Percentiles rank a stretch among this genome's conserved stretches.
phyloP scores from a whole-genome alignment of 2,329 filamentous ascomycete genomes.

The Xylariaceae sp. region DNA sequence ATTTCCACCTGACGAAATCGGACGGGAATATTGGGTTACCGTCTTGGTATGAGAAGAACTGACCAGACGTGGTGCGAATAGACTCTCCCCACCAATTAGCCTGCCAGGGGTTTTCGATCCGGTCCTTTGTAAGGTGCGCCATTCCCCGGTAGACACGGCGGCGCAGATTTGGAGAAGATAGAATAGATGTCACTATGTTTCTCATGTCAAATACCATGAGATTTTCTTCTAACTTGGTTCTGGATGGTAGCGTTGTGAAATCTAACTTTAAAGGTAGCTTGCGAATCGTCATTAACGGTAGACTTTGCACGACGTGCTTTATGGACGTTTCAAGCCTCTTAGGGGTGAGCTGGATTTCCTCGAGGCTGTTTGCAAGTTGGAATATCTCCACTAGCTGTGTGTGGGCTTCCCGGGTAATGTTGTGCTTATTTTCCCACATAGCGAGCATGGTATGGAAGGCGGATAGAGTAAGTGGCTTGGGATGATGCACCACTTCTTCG shows the following conservation, averaged over 20 bases:
- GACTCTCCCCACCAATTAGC: not conserved
- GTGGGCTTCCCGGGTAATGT: not conserved
- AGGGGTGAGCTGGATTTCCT: not conserved
- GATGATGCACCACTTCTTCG: not conserved
- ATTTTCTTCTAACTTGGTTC: not conserved
- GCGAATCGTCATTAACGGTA: not conserved
- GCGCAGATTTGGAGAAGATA: not conserved
- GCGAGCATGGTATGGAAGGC: not conserved
- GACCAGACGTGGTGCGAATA: not conserved
- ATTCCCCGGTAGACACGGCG: not conserved
- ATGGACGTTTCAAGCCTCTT: not conserved
- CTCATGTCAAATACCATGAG: not conserved
- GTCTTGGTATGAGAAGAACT: not conserved
- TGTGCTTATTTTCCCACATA: not conserved
- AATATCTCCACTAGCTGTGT: not conserved
- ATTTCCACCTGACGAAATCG: not conserved
- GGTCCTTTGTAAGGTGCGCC: not conserved
- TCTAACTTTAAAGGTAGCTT: not conserved
- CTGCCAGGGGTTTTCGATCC: not conserved
- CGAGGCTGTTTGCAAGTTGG: not conserved
- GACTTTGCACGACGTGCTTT: not conserved
- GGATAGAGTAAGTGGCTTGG: not conserved
- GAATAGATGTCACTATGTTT: not conserved
- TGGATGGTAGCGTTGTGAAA: not conserved
- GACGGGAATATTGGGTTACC: not conserved